phyloP scores from a whole-genome alignment of 2,329 filamentous ascomycete genomes.

The Trichoderma sp. region DNA sequence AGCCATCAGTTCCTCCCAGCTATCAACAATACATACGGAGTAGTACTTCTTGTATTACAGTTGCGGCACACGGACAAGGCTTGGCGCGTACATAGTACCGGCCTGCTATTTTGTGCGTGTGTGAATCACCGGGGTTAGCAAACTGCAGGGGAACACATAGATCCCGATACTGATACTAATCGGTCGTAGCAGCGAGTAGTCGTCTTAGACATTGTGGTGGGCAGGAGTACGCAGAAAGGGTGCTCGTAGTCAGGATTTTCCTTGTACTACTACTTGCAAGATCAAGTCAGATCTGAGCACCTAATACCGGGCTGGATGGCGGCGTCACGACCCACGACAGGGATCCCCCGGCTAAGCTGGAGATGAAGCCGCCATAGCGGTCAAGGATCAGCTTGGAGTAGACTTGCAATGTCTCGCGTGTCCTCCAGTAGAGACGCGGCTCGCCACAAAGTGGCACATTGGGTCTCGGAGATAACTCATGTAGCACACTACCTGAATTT shows the following conservation, averaged over 20 bases:
- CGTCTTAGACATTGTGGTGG: background rate
- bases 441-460: background rate
- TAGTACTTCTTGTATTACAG: background rate
- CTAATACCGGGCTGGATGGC: background rate
- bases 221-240: background rate
- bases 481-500: background rate
- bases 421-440: background rate
- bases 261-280: background rate
- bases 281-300: background rate
- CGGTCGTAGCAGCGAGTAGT: background rate
- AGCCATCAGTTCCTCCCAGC: background rate
- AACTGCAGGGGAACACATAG: background rate
- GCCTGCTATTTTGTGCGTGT: background rate
- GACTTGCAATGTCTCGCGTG: background rate
- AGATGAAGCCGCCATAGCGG: background rate
- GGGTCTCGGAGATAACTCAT: background rate
- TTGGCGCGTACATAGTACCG: background rate
- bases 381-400: background rate
- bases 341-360: background rate
- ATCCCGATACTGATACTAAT: background rate
- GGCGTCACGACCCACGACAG: background rate
- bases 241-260: background rate
- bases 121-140: background rate
- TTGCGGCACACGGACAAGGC: background rate
- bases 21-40: background rate